Percentiles rank a stretch among this genome's conserved stretches.
Evolutionary conservation across 805 yeast genomes (phyloP).

Genomic region (Candida bentonensis): DNA sequence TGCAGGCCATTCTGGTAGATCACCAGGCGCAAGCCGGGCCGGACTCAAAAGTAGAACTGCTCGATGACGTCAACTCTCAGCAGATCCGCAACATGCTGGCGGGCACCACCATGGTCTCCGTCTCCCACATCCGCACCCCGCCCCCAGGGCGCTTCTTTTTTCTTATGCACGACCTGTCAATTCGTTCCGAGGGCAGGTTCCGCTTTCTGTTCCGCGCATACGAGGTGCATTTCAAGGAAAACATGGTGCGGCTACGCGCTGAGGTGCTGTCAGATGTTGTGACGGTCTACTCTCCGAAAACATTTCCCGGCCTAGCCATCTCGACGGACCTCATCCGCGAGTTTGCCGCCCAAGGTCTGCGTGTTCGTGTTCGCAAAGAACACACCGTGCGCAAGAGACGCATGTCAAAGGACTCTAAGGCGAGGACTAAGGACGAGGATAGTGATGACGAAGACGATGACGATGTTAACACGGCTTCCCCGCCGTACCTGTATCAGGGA

Average conservation of each 20-base stretch:
- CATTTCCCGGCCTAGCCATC: slow-evolving; percentile 21
- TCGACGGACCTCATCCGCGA: slow-evolving; percentile 19
- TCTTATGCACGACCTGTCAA: slow-evolving; percentile 20
- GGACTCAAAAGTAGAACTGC: slow-evolving; percentile 3
- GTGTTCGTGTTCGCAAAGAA: slow-evolving; percentile 18
- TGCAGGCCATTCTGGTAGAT: slow-evolving; percentile 11
- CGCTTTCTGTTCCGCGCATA: slow-evolving; percentile 17
- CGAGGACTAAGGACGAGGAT: not conserved
- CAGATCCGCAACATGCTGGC: slow-evolving; percentile 6
- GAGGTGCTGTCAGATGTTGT: slow-evolving; percentile 13
- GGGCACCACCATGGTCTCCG: slow-evolving; percentile 15
- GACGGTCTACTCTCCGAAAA: slow-evolving; percentile 20
- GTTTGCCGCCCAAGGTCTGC: slow-evolving; percentile 18
- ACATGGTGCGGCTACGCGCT: slow-evolving; percentile 11
- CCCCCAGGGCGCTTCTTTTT: slow-evolving; percentile 19
- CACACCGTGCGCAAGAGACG: slow-evolving; percentile 4
- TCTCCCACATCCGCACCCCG: slow-evolving; percentile 14
- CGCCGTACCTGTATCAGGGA: no score
- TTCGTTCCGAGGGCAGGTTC: slow-evolving; percentile 22
- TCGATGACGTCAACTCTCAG: not conserved
- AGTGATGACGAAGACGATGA: not conserved
- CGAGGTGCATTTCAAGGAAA: slow-evolving; percentile 13
- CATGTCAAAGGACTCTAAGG: not conserved
- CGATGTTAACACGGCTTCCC: no score
- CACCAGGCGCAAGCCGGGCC: slow-evolving; percentile 1